Percentiles rank a stretch among this genome's conserved stretches.
Evolutionary conservation across 345 rosid species (phyloP).

Genomic region (Brassica nigra): DNA sequence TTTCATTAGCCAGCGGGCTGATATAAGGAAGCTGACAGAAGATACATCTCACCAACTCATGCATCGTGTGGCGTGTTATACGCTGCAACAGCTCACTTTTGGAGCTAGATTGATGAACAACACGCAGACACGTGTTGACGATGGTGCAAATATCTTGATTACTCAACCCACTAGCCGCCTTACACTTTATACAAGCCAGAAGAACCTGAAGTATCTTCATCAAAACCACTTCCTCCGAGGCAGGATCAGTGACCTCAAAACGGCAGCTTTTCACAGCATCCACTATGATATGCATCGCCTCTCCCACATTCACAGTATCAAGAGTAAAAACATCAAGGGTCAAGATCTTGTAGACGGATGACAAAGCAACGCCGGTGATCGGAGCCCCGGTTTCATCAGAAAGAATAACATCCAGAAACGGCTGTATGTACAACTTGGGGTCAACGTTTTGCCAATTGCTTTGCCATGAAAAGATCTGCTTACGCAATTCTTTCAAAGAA

Average conservation of each 20-base stretch:
- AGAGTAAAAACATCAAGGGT: slow-evolving; percentile 59
- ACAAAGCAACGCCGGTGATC: slow-evolving; percentile 78
- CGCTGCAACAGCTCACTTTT: slow-evolving; percentile 76
- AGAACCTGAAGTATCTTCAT: slow-evolving; percentile 87
- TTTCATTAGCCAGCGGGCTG: slow-evolving; percentile 34
- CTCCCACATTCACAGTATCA: slow-evolving; percentile 61
- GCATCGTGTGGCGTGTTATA: slow-evolving; percentile 76
- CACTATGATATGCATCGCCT: slow-evolving; percentile 64
- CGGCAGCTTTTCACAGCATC: slow-evolving; percentile 73
- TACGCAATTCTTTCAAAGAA: slow-evolving; percentile 67
- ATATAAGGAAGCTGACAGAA: slow-evolving; percentile 64
- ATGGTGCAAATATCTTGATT: slow-evolving; percentile 73
- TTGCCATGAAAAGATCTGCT: slow-evolving; percentile 64
- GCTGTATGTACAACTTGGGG: slow-evolving; percentile 62
- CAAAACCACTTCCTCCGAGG: slow-evolving; percentile 75
- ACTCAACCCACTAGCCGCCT: slow-evolving; percentile 60
- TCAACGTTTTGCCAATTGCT: slow-evolving; percentile 53
- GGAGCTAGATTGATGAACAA: slow-evolving; percentile 73
- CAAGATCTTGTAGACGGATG: slow-evolving; percentile 73
- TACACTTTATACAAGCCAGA: slow-evolving; percentile 75
- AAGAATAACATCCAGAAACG: slow-evolving; percentile 69
- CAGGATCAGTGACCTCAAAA: slow-evolving; percentile 77
- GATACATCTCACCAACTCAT: slow-evolving; percentile 71
- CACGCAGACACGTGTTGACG: slow-evolving; percentile 68
- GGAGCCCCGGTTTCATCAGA: slow-evolving; percentile 85